Percentiles rank a stretch among this genome's conserved stretches.
phyloP scores from a whole-genome alignment of 352 stramenopile genomes.

The Globisporangium radiosum region DNA sequence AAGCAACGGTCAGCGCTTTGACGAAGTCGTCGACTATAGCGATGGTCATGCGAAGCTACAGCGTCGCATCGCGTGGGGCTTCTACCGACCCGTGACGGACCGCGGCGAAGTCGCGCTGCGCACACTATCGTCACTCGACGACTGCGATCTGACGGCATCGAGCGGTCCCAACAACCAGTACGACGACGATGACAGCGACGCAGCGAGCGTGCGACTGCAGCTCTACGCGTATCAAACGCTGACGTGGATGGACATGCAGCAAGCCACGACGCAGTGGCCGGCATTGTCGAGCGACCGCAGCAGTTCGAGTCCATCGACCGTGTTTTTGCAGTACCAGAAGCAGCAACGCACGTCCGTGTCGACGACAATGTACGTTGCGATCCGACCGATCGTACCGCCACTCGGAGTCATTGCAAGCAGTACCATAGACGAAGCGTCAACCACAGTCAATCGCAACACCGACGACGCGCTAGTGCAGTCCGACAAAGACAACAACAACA shows the following conservation, averaged over 20 bases:
- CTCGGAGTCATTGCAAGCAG: background rate
- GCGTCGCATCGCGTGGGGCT: conserved; percentile 46
- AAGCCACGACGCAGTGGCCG: conserved; percentile 40
- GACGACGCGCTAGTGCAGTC: background rate
- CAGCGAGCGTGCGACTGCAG: conserved; percentile 24
- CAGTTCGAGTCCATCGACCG: conserved; percentile 8
- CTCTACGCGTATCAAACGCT: conserved; percentile 53
- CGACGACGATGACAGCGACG: background rate
- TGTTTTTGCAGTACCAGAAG: conserved; percentile 67
- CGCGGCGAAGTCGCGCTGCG: conserved; percentile 35
- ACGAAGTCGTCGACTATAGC: conserved; percentile 10
- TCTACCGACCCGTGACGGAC: conserved; percentile 50
- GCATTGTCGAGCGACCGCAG: no score
- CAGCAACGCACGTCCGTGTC: conserved; percentile 14
- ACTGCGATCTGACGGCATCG: background rate
- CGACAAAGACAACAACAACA: background rate
- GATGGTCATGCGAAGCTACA: conserved; percentile 1
- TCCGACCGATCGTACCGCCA: conserved; percentile 10
- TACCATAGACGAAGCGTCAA: background rate
- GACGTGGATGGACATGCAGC: conserved; percentile 55
- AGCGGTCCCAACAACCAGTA: background rate
- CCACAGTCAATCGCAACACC: background rate
- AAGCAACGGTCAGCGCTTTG: conserved; percentile 14
- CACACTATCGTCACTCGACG: conserved; percentile 4
- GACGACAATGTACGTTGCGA: conserved; percentile 6